Conservation (phyloP, 1,284 basidiomycete genomes). For the Fistulinella cinereoalba region DNA sequence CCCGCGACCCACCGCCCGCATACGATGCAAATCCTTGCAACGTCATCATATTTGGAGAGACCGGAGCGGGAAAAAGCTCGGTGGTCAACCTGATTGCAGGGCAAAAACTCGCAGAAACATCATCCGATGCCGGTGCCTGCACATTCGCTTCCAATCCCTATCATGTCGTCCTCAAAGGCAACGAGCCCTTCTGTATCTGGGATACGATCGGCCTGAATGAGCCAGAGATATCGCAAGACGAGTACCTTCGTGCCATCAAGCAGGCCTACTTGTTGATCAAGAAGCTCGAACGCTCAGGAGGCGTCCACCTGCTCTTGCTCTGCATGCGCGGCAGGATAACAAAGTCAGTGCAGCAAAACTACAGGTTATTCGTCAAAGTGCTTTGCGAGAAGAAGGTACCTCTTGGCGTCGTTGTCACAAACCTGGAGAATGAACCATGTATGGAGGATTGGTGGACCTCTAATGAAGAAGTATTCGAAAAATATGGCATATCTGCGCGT, state of each 20-base stretch:
- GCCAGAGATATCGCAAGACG: conserved; percentile 17
- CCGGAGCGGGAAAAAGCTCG: conserved; percentile 28
- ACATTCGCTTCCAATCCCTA: conserved; percentile 20
- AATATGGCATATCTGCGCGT: conserved; percentile 11
- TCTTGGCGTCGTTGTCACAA: conserved; percentile 35
- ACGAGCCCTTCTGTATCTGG: conserved; percentile 21
- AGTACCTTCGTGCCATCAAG: conserved; percentile 32
- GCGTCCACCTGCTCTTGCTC: conserved; percentile 38
- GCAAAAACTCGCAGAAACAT: conserved; percentile 18
- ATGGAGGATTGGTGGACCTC: conserved; percentile 30
- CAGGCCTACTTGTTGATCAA: conserved; percentile 33
- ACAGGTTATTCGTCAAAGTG: conserved; percentile 25
- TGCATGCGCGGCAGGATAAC: conserved; percentile 39
- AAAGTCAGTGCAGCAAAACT: conserved; percentile 29
- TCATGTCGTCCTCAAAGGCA: conserved; percentile 11
- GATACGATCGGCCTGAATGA: conserved; percentile 43
- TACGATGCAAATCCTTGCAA: conserved; percentile 20
- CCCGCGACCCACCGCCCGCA: conserved; percentile 10
- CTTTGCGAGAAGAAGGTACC: conserved; percentile 32
- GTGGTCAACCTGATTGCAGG: conserved; percentile 31
- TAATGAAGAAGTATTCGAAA: conserved; percentile 20
- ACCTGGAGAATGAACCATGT: conserved; percentile 40
- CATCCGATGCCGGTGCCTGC: conserved; percentile 24
- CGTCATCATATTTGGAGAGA: conserved; percentile 28
- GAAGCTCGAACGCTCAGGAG: conserved; percentile 27